Evolutionary conservation across 108 stramenopile genomes (phyloP), one percentile per base, ranked within the genome.

Genomic region (Nannochloropsis gaditana): DNA sequence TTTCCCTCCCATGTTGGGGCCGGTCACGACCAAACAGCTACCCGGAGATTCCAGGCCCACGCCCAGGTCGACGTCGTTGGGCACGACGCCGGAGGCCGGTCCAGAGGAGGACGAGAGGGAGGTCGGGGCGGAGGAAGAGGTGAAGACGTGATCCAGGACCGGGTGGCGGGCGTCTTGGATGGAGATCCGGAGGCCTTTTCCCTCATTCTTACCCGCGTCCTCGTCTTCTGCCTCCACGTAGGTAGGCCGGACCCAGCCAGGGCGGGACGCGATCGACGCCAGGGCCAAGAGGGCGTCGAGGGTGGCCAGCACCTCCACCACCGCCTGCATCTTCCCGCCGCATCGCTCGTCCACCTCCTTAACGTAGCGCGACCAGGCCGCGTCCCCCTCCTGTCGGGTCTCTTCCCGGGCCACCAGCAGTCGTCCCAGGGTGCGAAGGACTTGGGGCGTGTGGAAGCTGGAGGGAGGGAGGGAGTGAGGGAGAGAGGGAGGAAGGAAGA

Each of bases 1-100:
- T 83, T 89, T 89, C 9, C 89, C 89, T 9, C 89, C 89, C 89
- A 89, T 87, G 43, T 89, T 89, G 21, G 89, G 89, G 9, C 89
- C 89, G 3, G 89, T 89, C 80, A 89, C 89, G 15, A 89, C 81
- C 81, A 87, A 47, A 84, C 87, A 87, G 21, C 80, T 79, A 45
- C 79, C 86, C 5, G 82, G 43, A 19, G 59, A n/a, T 11, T 31
- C 21, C 41, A 31, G 11, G 47, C 41, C 21, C 9, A 10, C 50
- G 44, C 79, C 43, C n/a, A 88, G 82, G 8, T 83, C 11, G 44
- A 88, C 44, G 84, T 88, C 88, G 87, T 88, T 88, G 41, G 88
- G 79, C 11, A 87, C 86, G n/a, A 86, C 86, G 17, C 43, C 85
- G 10, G 59, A 8, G 2, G 59, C 19, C 2, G 59, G 59, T 15